These are phyloP conservation scores for Colletotrichum sp. DNA, from an alignment of 2,329 filamentous ascomycete genomes.

Conservation along the genomic window DNA sequence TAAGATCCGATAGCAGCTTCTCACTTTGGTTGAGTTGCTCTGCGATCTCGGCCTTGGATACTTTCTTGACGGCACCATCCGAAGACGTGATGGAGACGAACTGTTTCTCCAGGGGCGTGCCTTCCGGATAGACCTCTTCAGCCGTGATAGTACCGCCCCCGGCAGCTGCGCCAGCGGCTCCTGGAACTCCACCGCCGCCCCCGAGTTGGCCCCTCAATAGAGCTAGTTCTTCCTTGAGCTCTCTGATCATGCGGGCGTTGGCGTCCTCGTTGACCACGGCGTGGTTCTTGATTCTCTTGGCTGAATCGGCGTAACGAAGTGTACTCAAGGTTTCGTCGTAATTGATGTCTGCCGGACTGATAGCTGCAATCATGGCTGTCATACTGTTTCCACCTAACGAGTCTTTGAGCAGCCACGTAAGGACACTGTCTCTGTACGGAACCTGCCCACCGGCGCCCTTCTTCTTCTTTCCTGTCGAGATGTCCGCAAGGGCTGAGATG, in stretches of 20 bases:
- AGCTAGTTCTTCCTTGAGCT: slow-evolving; percentile 92
- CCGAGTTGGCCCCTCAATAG: slow-evolving; percentile 86
- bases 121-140: slow-evolving; percentile 89
- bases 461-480: slow-evolving; percentile 84
- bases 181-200: slow-evolving; percentile 48
- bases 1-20: slow-evolving; percentile 93
- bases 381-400: slow-evolving; percentile 97
- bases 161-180: slow-evolving; percentile 42
- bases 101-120: slow-evolving; percentile 92
- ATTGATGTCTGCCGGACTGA: slow-evolving; percentile 98
- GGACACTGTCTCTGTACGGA: slow-evolving; percentile 93
- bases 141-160: slow-evolving; percentile 58
- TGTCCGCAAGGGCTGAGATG: slow-evolving; percentile 91
- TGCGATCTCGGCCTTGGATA: slow-evolving; percentile 97
- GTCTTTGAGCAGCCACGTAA: slow-evolving; percentile 97
- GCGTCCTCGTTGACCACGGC: slow-evolving; percentile 99
- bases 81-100: slow-evolving; percentile 91
- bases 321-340: slow-evolving; percentile 98
- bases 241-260: slow-evolving; percentile 97
- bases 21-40: slow-evolving; percentile 96
- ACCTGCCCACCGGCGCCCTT: slow-evolving; percentile 78
- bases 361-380: slow-evolving; percentile 99
- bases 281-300: slow-evolving; percentile 99
- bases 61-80: slow-evolving; percentile 89
- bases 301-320: slow-evolving; percentile 93